Evolutionary conservation across 106 monocot genomes (phyloP).

Genomic region (Phalaenopsis equestris): DNA sequence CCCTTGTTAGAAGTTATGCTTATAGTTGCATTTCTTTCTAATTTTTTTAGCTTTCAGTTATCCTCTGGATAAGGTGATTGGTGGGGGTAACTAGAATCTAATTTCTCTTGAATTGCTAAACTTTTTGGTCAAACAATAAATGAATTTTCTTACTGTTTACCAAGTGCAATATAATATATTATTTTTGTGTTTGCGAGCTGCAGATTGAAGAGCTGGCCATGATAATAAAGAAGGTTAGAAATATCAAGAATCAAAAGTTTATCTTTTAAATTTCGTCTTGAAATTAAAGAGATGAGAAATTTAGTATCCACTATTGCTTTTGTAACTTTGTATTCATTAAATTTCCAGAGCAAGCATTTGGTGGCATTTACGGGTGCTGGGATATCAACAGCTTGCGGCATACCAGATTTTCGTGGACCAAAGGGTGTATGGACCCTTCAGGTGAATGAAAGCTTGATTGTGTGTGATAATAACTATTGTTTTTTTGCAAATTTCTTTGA

Average conservation of each 20-base stretch:
- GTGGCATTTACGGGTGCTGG: slow-evolving; percentile 97
- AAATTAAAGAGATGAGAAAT: neutral
- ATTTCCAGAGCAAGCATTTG: slow-evolving; percentile 86
- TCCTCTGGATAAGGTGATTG: neutral
- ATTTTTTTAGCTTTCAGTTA: neutral
- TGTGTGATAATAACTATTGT: neutral
- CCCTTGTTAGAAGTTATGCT: neutral
- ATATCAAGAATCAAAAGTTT: neutral
- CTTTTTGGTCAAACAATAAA: neutral
- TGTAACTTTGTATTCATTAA: neutral
- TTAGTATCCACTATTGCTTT: neutral
- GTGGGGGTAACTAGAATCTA: neutral
- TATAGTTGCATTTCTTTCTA: neutral
- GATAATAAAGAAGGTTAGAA: slow-evolving; percentile 62
- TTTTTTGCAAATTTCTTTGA: neutral
- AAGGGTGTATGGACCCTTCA: slow-evolving; percentile 99
- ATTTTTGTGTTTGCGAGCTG: slow-evolving; percentile 8
- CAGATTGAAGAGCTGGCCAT: slow-evolving; percentile 86
- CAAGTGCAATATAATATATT: slow-evolving; percentile 10
- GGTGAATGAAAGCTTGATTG: slow-evolving; percentile 27
- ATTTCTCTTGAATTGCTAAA: neutral
- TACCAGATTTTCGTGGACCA: slow-evolving; percentile 99
- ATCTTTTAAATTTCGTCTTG: neutral
- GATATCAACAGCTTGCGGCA: slow-evolving; percentile 97
- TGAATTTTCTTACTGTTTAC: neutral